These are phyloP conservation scores for Cyclotella sp. DNA, from an alignment of 108 stramenopile species.

Conservation along the genomic window DNA sequence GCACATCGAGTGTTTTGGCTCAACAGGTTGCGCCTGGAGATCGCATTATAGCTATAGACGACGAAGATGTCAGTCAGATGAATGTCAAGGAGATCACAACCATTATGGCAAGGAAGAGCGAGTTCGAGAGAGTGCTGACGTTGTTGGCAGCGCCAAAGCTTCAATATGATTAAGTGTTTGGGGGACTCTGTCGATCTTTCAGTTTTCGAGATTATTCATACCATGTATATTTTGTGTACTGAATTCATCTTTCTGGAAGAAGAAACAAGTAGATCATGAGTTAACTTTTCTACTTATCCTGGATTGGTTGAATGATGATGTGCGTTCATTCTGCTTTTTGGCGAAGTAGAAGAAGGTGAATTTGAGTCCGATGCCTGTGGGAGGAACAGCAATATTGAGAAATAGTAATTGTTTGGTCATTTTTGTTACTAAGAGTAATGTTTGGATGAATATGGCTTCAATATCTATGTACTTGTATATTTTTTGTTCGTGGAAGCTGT, in stretches of 20 bases:
- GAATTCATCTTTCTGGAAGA: constrained; percentile 9
- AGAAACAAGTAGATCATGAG: neutral
- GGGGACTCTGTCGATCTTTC: neutral
- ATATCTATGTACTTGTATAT: too few relatives aligned
- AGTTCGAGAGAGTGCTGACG: constrained; percentile 82
- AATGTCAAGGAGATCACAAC: constrained; percentile 89
- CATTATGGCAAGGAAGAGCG: constrained; percentile 88
- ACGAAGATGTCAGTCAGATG: constrained; percentile 91
- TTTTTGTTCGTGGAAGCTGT: too few relatives aligned
- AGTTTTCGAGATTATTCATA: neutral
- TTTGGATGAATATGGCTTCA: too few relatives aligned
- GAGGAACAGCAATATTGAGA: too few relatives aligned
- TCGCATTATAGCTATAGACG: constrained; percentile 89
- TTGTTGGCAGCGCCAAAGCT: constrained; percentile 60
- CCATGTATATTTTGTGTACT: neutral
- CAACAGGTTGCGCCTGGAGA: constrained; percentile 84
- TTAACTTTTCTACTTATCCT: constrained; percentile 8
- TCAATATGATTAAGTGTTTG: constrained; percentile 42
- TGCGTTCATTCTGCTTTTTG: constrained; percentile 5
- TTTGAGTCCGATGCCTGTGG: neutral
- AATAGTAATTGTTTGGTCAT: too few relatives aligned
- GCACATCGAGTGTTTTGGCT: constrained; percentile 78
- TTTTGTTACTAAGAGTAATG: too few relatives aligned
- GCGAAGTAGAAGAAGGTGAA: constrained; percentile 1
- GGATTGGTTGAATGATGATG: neutral